Evolutionary conservation across 345 rosid species (phyloP).

Genomic region (Isatis tinctoria): DNA sequence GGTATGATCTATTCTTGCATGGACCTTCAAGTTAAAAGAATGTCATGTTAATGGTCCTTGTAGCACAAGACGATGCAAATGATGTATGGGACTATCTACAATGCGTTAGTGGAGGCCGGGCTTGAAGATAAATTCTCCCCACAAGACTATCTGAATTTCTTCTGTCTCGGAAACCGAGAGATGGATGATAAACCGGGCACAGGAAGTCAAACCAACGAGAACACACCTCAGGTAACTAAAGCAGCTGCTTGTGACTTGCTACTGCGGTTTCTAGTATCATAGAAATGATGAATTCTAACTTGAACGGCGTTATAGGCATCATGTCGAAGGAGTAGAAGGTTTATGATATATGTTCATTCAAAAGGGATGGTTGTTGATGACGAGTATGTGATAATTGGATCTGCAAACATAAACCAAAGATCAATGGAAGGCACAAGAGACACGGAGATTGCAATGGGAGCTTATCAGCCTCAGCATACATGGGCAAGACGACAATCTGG

Average conservation of each 20-base stretch:
- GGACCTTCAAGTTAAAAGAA: neutral
- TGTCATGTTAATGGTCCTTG: constrained; percentile 20
- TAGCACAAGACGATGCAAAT: constrained; percentile 97
- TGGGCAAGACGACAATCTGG: constrained; percentile 57
- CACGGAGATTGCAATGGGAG: constrained; percentile 98
- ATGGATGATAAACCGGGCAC: neutral
- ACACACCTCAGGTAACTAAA: constrained; percentile 59
- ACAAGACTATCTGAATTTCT: constrained; percentile 86
- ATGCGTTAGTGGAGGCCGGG: constrained; percentile 83
- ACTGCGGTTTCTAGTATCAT: neutral
- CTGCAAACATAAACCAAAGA: constrained; percentile 96
- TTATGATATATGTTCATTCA: constrained; percentile 95
- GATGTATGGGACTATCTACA: constrained; percentile 93
- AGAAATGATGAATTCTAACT: neutral
- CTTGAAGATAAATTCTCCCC: constrained; percentile 63
- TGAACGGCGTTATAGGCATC: constrained; percentile 41
- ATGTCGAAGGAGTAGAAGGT: constrained; percentile 58
- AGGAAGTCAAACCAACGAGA: constrained; percentile 44
- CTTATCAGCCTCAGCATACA: constrained; percentile 92
- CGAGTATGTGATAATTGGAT: constrained; percentile 79
- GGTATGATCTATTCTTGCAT: neutral
- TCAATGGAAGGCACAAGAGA: constrained; percentile 97
- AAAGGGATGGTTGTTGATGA: constrained; percentile 97
- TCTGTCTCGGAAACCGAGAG: constrained; percentile 95
- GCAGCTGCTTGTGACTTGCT: neutral